These are phyloP conservation scores for Lepidium campestre DNA, from an alignment of 441 rosid species.

Conservation along the genomic window DNA sequence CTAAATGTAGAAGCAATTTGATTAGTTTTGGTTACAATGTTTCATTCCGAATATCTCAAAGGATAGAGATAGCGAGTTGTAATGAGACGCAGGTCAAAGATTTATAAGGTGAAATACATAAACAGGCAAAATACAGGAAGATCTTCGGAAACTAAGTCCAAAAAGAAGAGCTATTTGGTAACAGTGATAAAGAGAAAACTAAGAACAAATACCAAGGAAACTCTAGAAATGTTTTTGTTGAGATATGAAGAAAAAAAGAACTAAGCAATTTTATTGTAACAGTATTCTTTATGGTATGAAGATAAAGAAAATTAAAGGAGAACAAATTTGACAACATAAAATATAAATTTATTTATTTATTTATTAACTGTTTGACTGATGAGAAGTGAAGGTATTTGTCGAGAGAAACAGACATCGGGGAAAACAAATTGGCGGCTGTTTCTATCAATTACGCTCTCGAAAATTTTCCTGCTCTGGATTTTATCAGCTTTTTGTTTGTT, in stretches of 20 bases:
- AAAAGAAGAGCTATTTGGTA: no score
- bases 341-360: not conserved
- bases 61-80: not conserved
- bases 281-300: not conserved
- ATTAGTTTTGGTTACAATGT: not conserved
- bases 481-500: not conserved
- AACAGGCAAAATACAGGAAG: no score
- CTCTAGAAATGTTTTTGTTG: not conserved
- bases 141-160: no score
- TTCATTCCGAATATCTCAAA: not conserved
- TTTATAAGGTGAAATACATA: no score
- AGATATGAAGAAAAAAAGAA: not conserved
- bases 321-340: not conserved
- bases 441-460: not conserved
- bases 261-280: not conserved
- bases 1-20: not conserved
- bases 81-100: no score
- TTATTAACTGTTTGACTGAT: no score
- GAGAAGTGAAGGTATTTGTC: slow-evolving; percentile 5
- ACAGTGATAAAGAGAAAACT: no score
- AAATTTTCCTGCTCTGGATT: not conserved
- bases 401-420: slow-evolving; percentile 11
- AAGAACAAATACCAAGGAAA: no score
- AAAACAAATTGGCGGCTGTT: slow-evolving; percentile 12
- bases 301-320: not conserved